These are phyloP conservation scores for Marchantia paleacea DNA, from an alignment of 225 moss, liverwort and hornwort species.

Conservation along the genomic window DNA sequence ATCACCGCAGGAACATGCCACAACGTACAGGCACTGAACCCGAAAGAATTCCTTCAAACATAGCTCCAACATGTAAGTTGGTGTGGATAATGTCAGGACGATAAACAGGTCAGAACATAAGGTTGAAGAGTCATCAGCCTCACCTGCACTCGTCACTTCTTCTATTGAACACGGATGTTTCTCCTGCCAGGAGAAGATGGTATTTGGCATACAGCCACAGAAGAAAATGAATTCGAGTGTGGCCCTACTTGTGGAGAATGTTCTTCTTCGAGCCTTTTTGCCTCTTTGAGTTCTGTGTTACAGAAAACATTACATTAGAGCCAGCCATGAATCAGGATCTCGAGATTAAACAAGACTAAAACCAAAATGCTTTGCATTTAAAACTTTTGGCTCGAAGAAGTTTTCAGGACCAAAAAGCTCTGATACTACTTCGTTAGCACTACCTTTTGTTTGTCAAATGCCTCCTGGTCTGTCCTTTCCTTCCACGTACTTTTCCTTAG, in stretches of 20 bases:
- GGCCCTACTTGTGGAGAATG: constrained; percentile 68
- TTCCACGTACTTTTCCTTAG: constrained; percentile 95
- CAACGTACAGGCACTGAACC: not conserved
- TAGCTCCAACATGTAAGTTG: not conserved
- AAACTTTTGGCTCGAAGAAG: not conserved
- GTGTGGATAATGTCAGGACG: not conserved
- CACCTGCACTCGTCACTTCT: not conserved
- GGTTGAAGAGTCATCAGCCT: not conserved
- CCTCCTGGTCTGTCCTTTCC: constrained; percentile 64
- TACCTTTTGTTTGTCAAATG: constrained; percentile 65
- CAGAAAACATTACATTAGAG: not conserved
- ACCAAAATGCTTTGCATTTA: not conserved
- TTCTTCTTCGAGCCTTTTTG: constrained; percentile 68
- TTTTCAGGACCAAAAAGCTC: not conserved
- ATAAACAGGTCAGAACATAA: not conserved
- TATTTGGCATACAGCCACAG: not conserved
- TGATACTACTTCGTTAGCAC: not conserved
- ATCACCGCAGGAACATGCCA: not conserved
- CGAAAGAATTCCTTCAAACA: not conserved
- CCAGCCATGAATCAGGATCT: not conserved
- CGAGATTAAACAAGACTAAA: not conserved
- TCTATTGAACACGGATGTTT: not conserved
- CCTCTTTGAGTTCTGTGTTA: constrained; percentile 53
- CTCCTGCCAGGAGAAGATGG: too few relatives aligned
- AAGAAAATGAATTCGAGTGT: not conserved